phyloP scores from a whole-genome alignment of 2,329 filamentous ascomycete species.

The Talaromyces atroroseus region DNA sequence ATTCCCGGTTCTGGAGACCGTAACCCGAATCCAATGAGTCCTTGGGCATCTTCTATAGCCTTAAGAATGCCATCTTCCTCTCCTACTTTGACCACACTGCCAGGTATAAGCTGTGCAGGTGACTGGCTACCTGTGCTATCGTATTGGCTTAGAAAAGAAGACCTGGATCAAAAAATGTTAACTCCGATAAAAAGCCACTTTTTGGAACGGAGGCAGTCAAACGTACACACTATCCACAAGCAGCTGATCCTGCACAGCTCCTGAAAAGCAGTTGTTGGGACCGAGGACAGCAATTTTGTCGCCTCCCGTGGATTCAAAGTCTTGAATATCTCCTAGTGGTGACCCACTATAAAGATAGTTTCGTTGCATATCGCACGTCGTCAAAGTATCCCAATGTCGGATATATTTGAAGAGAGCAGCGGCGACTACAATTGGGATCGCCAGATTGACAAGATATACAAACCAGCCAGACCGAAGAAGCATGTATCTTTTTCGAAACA shows the following conservation, averaged over 20 bases:
- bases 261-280: not conserved
- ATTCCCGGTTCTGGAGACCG: not conserved
- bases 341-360: not conserved
- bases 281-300: not conserved
- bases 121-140: not conserved
- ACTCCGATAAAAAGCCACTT: not conserved
- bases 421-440: constrained; percentile 74
- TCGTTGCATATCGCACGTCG: constrained; percentile 1
- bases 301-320: not conserved
- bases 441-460: constrained; percentile 66
- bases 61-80: not conserved
- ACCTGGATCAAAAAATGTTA: not conserved
- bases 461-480: constrained; percentile 58
- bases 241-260: not conserved
- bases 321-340: not conserved
- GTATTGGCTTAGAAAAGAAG: not conserved
- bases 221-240: not conserved
- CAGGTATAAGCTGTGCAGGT: not conserved
- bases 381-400: constrained; percentile 54
- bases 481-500: constrained; percentile 72
- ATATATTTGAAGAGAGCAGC: constrained; percentile 72
- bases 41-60: not conserved
- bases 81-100: not conserved
- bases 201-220: not conserved
- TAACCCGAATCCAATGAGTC: not conserved